Conservation (phyloP, 495 filamentous ascomycete genomes). For the Sporormia fimetaria region DNA sequence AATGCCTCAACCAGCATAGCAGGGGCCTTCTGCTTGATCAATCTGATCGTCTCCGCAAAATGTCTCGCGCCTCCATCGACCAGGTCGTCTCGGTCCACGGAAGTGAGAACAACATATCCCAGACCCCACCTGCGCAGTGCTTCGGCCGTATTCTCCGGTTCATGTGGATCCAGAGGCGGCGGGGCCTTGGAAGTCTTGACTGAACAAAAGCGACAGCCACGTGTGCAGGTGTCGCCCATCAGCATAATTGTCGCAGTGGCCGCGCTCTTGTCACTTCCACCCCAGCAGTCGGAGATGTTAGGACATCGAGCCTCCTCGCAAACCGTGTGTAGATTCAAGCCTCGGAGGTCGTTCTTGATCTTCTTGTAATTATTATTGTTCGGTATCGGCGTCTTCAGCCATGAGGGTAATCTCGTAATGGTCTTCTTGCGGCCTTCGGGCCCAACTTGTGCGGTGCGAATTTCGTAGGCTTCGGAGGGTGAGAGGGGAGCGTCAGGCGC, state of each 20-base stretch:
- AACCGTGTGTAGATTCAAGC: conserved; percentile 83
- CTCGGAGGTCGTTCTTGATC: conserved; percentile 84
- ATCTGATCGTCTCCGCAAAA: conserved; percentile 87
- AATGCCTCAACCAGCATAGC: conserved; percentile 86
- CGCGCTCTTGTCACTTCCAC: conserved; percentile 70
- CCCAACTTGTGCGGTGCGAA: conserved; percentile 70
- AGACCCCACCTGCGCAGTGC: conserved; percentile 86
- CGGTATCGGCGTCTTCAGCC: conserved; percentile 94
- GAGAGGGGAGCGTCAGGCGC: conserved; percentile 45
- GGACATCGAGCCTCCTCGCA: conserved; percentile 96
- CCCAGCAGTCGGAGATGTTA: conserved; percentile 98
- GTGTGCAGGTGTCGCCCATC: conserved; percentile 97
- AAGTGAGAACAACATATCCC: conserved; percentile 90
- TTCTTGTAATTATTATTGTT: conserved; percentile 76
- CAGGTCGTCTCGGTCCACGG: conserved; percentile 86
- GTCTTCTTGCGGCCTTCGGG: conserved; percentile 70
- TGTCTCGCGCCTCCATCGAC: conserved; percentile 78
- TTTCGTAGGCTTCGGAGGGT: conserved; percentile 44
- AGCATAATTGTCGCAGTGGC: conserved; percentile 98
- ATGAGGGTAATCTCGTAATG: conserved; percentile 82
- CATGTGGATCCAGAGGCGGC: conserved; percentile 80
- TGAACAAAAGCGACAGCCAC: conserved; percentile 91
- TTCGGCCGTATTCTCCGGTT: conserved; percentile 93
- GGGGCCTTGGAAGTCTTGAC: conserved; percentile 80
- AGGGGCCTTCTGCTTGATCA: conserved; percentile 84